Base-by-base conservation (phyloP, 2,329 filamentous ascomycete species). In the Zalaria sp. region DNA sequence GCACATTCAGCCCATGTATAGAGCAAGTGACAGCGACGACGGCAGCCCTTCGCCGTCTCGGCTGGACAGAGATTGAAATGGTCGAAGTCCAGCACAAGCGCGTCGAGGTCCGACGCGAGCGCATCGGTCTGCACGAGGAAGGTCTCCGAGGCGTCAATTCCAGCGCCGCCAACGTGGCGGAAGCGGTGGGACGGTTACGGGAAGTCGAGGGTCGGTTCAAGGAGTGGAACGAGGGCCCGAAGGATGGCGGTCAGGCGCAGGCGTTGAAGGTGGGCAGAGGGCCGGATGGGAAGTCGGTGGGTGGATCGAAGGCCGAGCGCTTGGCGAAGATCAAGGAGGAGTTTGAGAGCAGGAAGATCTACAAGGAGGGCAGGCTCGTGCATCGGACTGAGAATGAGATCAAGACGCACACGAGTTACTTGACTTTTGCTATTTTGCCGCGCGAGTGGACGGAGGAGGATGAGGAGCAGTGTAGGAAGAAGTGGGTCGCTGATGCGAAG, bases 371-470 rank as follows among this genome's bases (percentile, higher is more conserved):
- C 1, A 75, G 77, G 27, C 56, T 96, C 34, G 72, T 86, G 27
- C 85, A 93, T 53, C 75, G 86, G 25, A 79, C 83, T 0, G 91
- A 98, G 64, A 67, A 79, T 0, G 91, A 98, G 55, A 66, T 96
- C 46, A 95, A 94, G 71, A 91, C 84, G 5, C 91, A 98, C 62
- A 98, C 91, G 0, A 91, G 83, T n/a, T 98, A 98, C 59, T 72
- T 98, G 4, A 83, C 93, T 4, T 98, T 98, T 65, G 91, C 91
- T 0, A 68, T 91, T 3, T 63, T 98, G 46, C 89, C 91, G n/a
- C 72, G 78, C 35, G 79, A 83, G 47, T 98, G 91, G 91, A 79
- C 69, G 0, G 80, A 77, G 31, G 83, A 82, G 46, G 85, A 94
- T 49, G 91, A 98, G 62, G 72, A 72, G 28, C 71, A 27, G 78